Percentiles rank a stretch among this genome's conserved stretches.
These are phyloP conservation scores for Ligustrum vulgare DNA, from an alignment of 257 asterid species.

Conservation along the genomic window DNA sequence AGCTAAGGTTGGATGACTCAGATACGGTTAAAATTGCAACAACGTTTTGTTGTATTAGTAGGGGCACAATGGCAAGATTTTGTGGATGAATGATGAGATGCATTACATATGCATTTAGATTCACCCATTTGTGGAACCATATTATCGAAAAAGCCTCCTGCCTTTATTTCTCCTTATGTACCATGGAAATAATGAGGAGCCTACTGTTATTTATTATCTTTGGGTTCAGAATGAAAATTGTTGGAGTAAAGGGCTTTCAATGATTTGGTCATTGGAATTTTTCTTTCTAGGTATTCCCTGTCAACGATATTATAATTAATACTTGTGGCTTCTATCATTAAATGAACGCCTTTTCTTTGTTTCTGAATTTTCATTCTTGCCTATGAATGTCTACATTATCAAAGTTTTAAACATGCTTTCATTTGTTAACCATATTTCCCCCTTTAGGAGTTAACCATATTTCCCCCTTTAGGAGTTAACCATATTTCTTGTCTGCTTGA, in stretches of 20 bases:
- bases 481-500: not conserved
- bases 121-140: not conserved
- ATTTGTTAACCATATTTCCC: slow-evolving; percentile 11
- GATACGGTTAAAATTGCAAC: not conserved
- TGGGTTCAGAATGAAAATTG: not conserved
- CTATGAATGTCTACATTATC: not conserved
- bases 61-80: not conserved
- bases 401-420: slow-evolving; percentile 1
- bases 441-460: no score
- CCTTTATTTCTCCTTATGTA: not conserved
- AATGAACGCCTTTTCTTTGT: not conserved
- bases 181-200: not conserved
- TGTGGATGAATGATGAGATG: not conserved
- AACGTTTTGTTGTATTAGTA: not conserved
- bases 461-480: no score
- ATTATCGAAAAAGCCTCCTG: not conserved
- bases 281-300: not conserved
- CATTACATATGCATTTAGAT: not conserved
- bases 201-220: slow-evolving; percentile 1
- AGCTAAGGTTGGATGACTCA: not conserved
- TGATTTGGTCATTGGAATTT: slow-evolving; percentile 1
- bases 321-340: not conserved
- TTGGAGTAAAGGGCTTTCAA: not conserved
- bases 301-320: slow-evolving; percentile 12
- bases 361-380: not conserved